Conservation (phyloP, 2,329 filamentous ascomycete genomes). For the Colletotrichum sojae region DNA sequence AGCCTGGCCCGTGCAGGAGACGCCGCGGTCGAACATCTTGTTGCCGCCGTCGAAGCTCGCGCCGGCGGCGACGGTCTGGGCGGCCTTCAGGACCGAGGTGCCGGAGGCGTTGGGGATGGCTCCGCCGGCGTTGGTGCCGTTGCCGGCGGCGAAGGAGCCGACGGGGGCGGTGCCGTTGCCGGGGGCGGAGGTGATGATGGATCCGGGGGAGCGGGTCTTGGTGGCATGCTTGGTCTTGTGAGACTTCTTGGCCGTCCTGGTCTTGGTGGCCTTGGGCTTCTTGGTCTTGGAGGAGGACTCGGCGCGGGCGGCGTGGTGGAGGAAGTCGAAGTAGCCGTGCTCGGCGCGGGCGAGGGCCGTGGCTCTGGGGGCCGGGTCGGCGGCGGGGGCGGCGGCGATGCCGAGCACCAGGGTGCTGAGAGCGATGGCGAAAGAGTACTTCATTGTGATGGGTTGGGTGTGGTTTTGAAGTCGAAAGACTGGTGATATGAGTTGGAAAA, state of each 20-base stretch:
- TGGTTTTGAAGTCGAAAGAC: neutral
- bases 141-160: slow-evolving; percentile 1
- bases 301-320: slow-evolving; percentile 33
- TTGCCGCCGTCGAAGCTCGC: slow-evolving; percentile 48
- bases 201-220: slow-evolving; percentile 24
- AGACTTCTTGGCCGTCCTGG: slow-evolving; percentile 18
- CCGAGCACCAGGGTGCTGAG: slow-evolving; percentile 37
- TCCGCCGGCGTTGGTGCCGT: slow-evolving; percentile 39
- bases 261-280: slow-evolving; percentile 25
- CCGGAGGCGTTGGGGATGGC: slow-evolving; percentile 47
- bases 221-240: slow-evolving; percentile 26
- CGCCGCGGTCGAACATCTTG: slow-evolving; percentile 55
- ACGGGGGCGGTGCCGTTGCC: slow-evolving; percentile 16
- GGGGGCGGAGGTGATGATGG: slow-evolving; percentile 35
- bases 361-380: slow-evolving; percentile 8
- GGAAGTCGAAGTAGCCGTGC: slow-evolving; percentile 35
- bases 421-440: slow-evolving; percentile 32
- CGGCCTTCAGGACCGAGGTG: slow-evolving; percentile 42
- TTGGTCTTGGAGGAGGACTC: slow-evolving; percentile 19
- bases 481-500: neutral
- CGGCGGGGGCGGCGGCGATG: slow-evolving; percentile 33
- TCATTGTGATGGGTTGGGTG: slow-evolving; percentile 19
- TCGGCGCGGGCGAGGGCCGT: slow-evolving; percentile 31
- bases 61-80: slow-evolving; percentile 48
- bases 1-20: slow-evolving; percentile 56